These are phyloP conservation scores for Posidonia oceanica DNA, from an alignment of 116 monocot genomes.

Conservation along the genomic window DNA sequence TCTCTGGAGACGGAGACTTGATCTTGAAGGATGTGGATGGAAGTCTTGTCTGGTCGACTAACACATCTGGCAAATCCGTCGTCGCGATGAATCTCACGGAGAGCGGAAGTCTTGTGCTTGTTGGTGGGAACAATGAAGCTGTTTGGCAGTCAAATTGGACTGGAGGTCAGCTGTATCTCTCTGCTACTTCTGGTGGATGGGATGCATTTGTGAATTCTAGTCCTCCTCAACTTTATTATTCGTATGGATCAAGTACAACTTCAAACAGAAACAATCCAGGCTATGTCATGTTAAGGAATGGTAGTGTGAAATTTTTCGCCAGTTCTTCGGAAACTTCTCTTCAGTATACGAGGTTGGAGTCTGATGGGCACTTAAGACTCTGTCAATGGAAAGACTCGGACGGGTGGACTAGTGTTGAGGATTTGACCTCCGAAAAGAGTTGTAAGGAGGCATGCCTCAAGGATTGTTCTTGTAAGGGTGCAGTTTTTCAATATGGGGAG, in stretches of 20 bases:
- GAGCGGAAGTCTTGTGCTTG: background rate
- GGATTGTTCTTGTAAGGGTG: too few species aligned
- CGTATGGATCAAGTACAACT: background rate
- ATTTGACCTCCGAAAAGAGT: too few species aligned
- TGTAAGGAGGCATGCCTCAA: too few species aligned
- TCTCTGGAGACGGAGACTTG: conserved; percentile 15
- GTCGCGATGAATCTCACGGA: conserved; percentile 12
- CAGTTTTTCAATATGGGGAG: too few species aligned
- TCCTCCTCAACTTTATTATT: too few species aligned
- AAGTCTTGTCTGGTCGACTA: conserved; percentile 19
- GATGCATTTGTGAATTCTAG: background rate
- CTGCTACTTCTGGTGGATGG: background rate
- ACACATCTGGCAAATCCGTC: conserved; percentile 17
- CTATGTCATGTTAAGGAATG: background rate
- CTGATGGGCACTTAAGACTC: background rate
- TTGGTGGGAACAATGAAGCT: too few species aligned
- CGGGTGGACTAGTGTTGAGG: background rate
- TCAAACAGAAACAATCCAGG: background rate
- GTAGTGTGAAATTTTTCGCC: background rate
- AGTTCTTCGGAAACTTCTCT: background rate
- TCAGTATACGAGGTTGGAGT: conserved; percentile 7
- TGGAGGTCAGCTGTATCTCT: conserved; percentile 3
- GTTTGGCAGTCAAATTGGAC: conserved; percentile 11
- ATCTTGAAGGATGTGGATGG: conserved; percentile 18
- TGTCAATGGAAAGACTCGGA: background rate